Percentiles rank a stretch among this genome's conserved stretches.
Conservation (phyloP, 139 green algal species). For the Micractinium sp. region DNA sequence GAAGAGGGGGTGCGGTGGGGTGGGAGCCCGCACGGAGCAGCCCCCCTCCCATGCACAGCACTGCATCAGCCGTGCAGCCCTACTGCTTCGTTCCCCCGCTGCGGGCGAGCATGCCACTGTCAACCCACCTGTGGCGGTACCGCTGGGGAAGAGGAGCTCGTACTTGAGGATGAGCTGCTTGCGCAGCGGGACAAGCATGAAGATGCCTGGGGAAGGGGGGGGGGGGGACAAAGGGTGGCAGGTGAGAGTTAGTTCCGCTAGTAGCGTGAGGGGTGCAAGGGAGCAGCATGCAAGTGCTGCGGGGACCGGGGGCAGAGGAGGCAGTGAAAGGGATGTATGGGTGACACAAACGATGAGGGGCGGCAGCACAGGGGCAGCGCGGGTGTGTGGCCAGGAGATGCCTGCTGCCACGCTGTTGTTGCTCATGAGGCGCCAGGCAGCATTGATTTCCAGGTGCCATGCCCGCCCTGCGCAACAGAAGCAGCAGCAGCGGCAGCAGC, state of each 20-base stretch:
- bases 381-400: no score
- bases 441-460: no score
- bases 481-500: background rate
- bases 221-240: background rate
- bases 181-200: constrained; percentile 17
- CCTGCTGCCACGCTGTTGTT: no score
- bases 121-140: constrained; percentile 31
- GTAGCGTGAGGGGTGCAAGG: no score
- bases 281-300: no score
- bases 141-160: constrained; percentile 28
- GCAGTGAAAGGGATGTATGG: no score
- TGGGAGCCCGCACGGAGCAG: no score
- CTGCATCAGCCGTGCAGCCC: no score
- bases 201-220: background rate
- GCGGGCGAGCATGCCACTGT: background rate
- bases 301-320: background rate
- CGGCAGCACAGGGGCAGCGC: background rate
- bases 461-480: background rate
- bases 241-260: background rate
- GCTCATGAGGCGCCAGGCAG: no score
- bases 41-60: background rate
- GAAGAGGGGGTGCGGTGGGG: no score
- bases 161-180: background rate
- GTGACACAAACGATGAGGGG: background rate
- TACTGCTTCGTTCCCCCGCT: no score